Base-by-base conservation (phyloP, 192 early-diverging fungal species). In the Kappamyces sp. region DNA sequence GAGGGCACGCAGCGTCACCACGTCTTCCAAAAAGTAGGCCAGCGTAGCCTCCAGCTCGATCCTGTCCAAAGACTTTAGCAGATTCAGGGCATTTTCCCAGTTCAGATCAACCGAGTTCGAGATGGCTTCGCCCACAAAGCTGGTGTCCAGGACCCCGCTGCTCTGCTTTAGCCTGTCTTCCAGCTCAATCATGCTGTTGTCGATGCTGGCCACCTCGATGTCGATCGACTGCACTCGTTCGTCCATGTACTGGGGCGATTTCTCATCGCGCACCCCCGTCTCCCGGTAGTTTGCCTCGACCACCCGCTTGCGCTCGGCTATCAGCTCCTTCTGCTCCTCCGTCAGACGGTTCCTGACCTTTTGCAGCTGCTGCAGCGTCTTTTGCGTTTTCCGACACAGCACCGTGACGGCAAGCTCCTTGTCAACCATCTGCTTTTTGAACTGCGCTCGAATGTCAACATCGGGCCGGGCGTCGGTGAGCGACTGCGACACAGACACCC, bases 361-460 rank as follows among this genome's bases (percentile, higher is more conserved):
- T 34, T 75, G 49, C 39, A 79, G 42, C 2, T 69, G 62, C 10
- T 65, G 51, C 8, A 79, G 51, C 37, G 47, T 60, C 40, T 61
- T 58, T 46, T 66, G 64, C 13, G 72, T 64, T 23, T 64, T 65
- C 2, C 76, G 68, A 39, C 55, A 64, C 7, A 47, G 33, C 5
- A 78, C 66, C 6, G 62, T 61, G 3, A 69, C 35, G 9, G 53
- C 55, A 1, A 79, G 47, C 49, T 79, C 77, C 54, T 79, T 73
- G 10, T 79, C 77, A 49, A 79, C 55, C 73, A 79, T 66, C 46
- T 75, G 69, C 59, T 73, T 75, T 58, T 71, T 75, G 48, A 79
- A 65, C 50, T 72, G 67, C 1, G 71, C 70, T 8, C 65, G 59
- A 1, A 79, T 64, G 31, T 63, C 60, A 10, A 71, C 43, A 47